phyloP scores from a whole-genome alignment of 441 rosid species.

The Macaranga tanarius region DNA sequence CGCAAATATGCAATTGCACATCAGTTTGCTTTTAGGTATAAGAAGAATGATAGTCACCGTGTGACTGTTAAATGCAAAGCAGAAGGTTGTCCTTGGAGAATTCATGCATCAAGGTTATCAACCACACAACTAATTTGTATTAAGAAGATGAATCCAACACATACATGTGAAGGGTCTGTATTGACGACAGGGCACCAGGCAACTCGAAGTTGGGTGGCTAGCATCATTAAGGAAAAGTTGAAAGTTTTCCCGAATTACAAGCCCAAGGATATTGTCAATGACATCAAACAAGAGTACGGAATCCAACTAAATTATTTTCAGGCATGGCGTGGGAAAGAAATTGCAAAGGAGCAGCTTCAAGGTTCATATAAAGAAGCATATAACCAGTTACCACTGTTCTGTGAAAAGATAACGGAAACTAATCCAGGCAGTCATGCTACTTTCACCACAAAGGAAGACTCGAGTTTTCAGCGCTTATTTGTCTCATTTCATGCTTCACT shows the following conservation, averaged over 20 bases:
- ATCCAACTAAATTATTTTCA: conserved; percentile 86
- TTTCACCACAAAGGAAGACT: conserved; percentile 81
- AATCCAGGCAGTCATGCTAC: conserved; percentile 88
- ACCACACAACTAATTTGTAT: conserved; percentile 86
- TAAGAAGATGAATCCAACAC: conserved; percentile 81
- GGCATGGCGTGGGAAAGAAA: conserved; percentile 97
- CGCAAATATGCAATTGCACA: conserved; percentile 87
- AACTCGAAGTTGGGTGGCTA: conserved; percentile 92
- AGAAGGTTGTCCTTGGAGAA: conserved; percentile 96
- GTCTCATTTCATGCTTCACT: conserved; percentile 79
- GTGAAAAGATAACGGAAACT: conserved; percentile 77
- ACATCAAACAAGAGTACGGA: conserved; percentile 83
- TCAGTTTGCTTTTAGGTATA: conserved; percentile 86
- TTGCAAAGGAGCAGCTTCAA: conserved; percentile 89
- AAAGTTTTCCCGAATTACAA: conserved; percentile 76
- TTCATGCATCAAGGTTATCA: conserved; percentile 84
- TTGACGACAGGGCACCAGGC: conserved; percentile 75
- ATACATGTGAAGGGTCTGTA: conserved; percentile 82
- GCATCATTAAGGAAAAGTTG: conserved; percentile 87
- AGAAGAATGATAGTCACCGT: conserved; percentile 89
- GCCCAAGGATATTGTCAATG: conserved; percentile 87
- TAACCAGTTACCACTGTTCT: conserved; percentile 70
- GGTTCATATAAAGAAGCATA: conserved; percentile 91
- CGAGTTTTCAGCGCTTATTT: conserved; percentile 84
- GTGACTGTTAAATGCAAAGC: conserved; percentile 95